Evolutionary conservation across 2,329 filamentous ascomycete genomes (phyloP), one percentile per base, ranked within the genome.

Genomic region (Hortaea sp.): DNA sequence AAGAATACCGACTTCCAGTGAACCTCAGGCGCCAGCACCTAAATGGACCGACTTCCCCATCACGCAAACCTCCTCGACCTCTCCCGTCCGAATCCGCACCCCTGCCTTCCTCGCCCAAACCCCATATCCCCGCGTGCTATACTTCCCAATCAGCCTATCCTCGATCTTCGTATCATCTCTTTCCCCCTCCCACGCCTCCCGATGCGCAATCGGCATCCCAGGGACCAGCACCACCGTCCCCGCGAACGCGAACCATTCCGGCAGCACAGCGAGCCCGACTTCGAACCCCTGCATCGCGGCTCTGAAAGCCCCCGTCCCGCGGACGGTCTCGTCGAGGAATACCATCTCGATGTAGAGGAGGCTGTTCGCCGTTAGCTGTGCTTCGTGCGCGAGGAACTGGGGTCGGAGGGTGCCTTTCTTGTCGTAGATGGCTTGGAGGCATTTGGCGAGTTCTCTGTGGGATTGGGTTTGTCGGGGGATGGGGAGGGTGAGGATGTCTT

Each of bases 181-280:
- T 10, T 12, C 29, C 6, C 11, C 30, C 11, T 28, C 29, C 41
- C 41, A 43, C 6, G 29, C 29, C 7, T 34, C 41, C 5, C 4
- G 12, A 35, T 35, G 32, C 32, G 9, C 32, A 35, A 35, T 12
- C 29, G 29, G 29, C 41, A 12, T 29, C 20, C n/a, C 41, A 5
- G 42, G 42, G 11, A 44, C 42, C 34, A 44, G 29, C 31, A 44
- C 6, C 31, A 44, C 10, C 31, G 31, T 9, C 5, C 42, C 42
- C 6, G 5, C 10, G 34, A 44, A 44, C 5, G 13, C n/a, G 34
- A 37, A 44, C n/a, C 31, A 44, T 12, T 20, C 32, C 42, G 42
- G 42, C 34, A 44, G 27, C 13, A 5, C n/a, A 6, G n/a, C 42
- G 13, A 44, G 31, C 3, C 37, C 7, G 5, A 4, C 28, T 6